Percentiles rank a stretch among this genome's conserved stretches.
phyloP scores from a whole-genome alignment of 371 early-diverging fungal genomes.

The Mucor plumbeus region DNA sequence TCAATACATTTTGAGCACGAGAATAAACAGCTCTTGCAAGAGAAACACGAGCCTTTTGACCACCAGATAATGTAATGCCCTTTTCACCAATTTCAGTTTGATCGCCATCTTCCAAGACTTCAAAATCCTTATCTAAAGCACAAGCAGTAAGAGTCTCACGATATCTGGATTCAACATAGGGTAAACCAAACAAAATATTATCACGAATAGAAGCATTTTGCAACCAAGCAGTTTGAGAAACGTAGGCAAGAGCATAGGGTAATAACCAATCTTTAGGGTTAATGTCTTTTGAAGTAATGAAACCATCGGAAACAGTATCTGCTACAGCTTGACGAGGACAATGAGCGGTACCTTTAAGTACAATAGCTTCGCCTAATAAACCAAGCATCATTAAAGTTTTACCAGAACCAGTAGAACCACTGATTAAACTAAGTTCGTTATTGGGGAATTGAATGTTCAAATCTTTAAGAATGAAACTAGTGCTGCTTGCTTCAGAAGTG shows the following conservation, averaged over 20 bases:
- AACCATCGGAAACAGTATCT: slow-evolving; percentile 7
- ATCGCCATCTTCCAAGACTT: slow-evolving; percentile 80
- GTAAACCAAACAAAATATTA: slow-evolving; percentile 61
- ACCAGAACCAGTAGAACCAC: slow-evolving; percentile 71
- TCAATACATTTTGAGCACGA: slow-evolving; percentile 68
- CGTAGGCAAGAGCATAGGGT: slow-evolving; percentile 34
- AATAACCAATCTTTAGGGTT: slow-evolving; percentile 24
- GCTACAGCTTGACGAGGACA: slow-evolving; percentile 25
- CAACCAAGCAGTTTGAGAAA: slow-evolving; percentile 76
- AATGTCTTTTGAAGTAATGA: background rate
- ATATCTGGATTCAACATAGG: slow-evolving; percentile 50
- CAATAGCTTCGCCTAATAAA: slow-evolving; percentile 56
- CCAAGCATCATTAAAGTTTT: slow-evolving; percentile 66
- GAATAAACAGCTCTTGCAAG: slow-evolving; percentile 88
- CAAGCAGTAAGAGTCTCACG: slow-evolving; percentile 68
- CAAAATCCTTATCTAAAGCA: slow-evolving; percentile 54
- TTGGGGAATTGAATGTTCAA: slow-evolving; percentile 58
- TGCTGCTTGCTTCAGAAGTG: slow-evolving; percentile 2
- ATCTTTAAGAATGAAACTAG: slow-evolving; percentile 45
- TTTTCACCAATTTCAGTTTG: slow-evolving; percentile 92
- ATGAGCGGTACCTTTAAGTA: slow-evolving; percentile 12
- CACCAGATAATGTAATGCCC: slow-evolving; percentile 78
- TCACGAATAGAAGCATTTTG: slow-evolving; percentile 80
- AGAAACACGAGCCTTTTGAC: slow-evolving; percentile 81
- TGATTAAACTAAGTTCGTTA: slow-evolving; percentile 57